phyloP scores from a whole-genome alignment of 139 green algal species.

The Coelastrella sp. region DNA sequence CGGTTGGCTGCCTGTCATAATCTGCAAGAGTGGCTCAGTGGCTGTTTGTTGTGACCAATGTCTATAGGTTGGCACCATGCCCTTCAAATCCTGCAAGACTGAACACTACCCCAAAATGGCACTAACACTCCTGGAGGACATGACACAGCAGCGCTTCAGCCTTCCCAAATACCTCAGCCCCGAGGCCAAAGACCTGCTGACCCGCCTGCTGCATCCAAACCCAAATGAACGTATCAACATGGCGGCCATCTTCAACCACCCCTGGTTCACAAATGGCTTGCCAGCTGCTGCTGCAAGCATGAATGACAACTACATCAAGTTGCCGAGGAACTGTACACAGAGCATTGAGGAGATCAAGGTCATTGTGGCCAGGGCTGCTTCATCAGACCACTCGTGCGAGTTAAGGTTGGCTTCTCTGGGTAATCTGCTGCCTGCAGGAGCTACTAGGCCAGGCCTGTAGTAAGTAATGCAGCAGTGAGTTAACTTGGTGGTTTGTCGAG shows the following conservation, averaged over 20 bases:
- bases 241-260: background rate
- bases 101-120: background rate
- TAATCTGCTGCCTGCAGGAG: background rate
- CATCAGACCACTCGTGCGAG: background rate
- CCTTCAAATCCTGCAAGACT: background rate
- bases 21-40: background rate
- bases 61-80: conserved; percentile 9
- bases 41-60: background rate
- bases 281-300: background rate
- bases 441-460: no score
- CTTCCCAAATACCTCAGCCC: background rate
- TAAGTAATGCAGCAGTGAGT: no score
- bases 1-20: no score
- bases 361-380: background rate
- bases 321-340: background rate
- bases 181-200: background rate
- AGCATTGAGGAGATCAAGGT: conserved; percentile 18
- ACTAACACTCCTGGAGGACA: background rate
- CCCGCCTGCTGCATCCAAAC: background rate
- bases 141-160: background rate
- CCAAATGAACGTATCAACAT: conserved; percentile 5
- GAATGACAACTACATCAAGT: conserved; percentile 1
- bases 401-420: background rate
- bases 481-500: no score
- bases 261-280: conserved; percentile 4